Conservation (phyloP, 257 asterid species). For the Lycium ferocissimum region DNA sequence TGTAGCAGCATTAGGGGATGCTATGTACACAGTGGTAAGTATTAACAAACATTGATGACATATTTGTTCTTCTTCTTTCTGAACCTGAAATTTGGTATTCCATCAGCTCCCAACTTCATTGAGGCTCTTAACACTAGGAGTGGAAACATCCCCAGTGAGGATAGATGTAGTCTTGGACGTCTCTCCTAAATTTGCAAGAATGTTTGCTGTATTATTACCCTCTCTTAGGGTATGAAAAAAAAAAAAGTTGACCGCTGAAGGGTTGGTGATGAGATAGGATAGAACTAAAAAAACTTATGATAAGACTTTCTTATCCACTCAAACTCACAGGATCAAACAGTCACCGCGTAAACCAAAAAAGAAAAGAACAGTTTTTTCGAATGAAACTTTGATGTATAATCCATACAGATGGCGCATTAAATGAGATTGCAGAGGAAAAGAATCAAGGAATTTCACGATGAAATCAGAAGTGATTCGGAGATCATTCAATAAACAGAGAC, state of each 20-base stretch:
- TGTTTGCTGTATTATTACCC: background rate
- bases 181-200: too few species aligned
- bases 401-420: background rate
- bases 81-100: background rate
- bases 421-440: background rate
- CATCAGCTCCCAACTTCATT: background rate
- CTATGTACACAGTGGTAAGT: too few species aligned
- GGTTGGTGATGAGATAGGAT: slow-evolving; percentile 14
- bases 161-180: too few species aligned
- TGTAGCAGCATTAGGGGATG: too few species aligned
- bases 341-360: background rate
- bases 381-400: background rate
- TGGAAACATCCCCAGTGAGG: too few species aligned
- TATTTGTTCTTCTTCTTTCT: too few species aligned
- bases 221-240: background rate
- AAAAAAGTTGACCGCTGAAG: background rate
- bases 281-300: background rate
- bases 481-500: background rate
- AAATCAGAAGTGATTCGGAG: background rate
- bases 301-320: slow-evolving; percentile 7
- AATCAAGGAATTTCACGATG: background rate
- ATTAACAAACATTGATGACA: too few species aligned
- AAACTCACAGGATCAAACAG: background rate
- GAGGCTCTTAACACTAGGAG: background rate
- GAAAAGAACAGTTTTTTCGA: background rate